Base-by-base conservation (phyloP, 2,329 filamentous ascomycete species). In the Talaromyces sp. region DNA sequence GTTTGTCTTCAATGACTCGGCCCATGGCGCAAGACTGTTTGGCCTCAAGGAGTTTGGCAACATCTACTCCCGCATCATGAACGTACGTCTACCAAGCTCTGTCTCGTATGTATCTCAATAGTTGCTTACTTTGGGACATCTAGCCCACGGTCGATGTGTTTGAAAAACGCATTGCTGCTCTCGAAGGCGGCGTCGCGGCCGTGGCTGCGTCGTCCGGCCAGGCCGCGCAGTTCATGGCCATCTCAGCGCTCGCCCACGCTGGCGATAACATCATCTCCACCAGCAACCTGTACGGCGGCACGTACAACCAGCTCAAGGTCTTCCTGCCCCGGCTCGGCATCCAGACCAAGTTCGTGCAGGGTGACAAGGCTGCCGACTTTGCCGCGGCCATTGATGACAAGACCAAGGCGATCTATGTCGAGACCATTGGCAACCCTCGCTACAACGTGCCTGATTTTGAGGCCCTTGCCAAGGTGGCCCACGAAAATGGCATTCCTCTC, bases 301-400 rank as follows among this genome's bases (percentile, higher is more conserved):
- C 94, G 16, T 97, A 96, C 82, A 97, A 98, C 80, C 94, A 97
- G 81, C 87, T 97, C 80, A 97, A 97, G 80, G 92, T 97, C 53
- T 85, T 92, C 67, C 82, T 97, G 61, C 89, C 92, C 6, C 87
- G 93, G n/a, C 79, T 96, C 53, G 94, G 94, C 64, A 92, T 98
- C 72, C 82, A 82, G 50, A 95, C 92, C 72, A 96, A 93, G 80
- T 97, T 97, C 69, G 85, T 96, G 70, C 82, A 87, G 60, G 91
- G 91, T 52, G 92, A 96, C 76, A 87, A 87, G 62, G 81, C 90
- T 14, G 88, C 89, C 68, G 91, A 92, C 70, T 89, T 97, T 71
- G 88, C 85, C 42, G 86, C 87, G 54, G 87, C 88, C 60, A 97
- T 97, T 72, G 93, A 97, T 74, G 91, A 96, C 68, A 91, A 89